Conservation (phyloP, 371 early-diverging fungal genomes). For the Rhizomucor miehei region DNA sequence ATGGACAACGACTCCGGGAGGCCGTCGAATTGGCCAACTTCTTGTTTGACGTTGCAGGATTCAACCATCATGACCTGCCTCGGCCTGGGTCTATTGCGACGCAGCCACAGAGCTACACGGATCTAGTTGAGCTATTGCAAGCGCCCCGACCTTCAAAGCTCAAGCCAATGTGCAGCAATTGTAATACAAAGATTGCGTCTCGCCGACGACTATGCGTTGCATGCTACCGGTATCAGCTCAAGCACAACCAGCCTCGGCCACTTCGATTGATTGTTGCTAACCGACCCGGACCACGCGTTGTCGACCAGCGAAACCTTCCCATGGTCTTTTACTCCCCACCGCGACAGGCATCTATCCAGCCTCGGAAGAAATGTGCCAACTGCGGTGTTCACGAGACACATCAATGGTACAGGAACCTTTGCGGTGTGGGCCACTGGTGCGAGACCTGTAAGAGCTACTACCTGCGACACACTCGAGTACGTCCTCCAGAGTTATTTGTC, state of each 20-base stretch:
- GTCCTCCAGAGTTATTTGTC: slow-evolving; percentile 42
- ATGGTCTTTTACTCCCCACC: not conserved
- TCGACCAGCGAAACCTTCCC: not conserved
- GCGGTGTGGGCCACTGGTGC: slow-evolving; percentile 48
- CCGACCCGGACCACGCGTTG: slow-evolving; percentile 22
- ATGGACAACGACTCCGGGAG: slow-evolving; percentile 18
- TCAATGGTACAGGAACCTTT: slow-evolving; percentile 49
- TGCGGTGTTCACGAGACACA: slow-evolving; percentile 44
- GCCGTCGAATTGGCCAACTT: slow-evolving; percentile 32
- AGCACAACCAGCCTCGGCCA: slow-evolving; percentile 35
- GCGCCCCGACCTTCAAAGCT: slow-evolving; percentile 33
- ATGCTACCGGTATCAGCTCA: slow-evolving; percentile 41
- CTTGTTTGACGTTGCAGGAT: slow-evolving; percentile 36
- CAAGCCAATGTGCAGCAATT: slow-evolving; percentile 44
- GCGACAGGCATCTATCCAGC: not conserved
- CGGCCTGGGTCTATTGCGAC: slow-evolving; percentile 14
- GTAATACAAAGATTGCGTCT: slow-evolving; percentile 40
- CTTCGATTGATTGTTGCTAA: slow-evolving; percentile 40
- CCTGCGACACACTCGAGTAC: slow-evolving; percentile 34
- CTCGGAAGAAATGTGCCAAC: slow-evolving; percentile 35
- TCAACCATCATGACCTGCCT: slow-evolving; percentile 30
- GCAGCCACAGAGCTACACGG: slow-evolving; percentile 27
- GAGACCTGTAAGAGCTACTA: slow-evolving; percentile 50
- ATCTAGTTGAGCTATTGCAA: slow-evolving; percentile 28
- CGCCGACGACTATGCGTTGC: slow-evolving; percentile 42